Conservation (phyloP, 2,329 filamentous ascomycete genomes). For the Endoconidiophora polonica region DNA sequence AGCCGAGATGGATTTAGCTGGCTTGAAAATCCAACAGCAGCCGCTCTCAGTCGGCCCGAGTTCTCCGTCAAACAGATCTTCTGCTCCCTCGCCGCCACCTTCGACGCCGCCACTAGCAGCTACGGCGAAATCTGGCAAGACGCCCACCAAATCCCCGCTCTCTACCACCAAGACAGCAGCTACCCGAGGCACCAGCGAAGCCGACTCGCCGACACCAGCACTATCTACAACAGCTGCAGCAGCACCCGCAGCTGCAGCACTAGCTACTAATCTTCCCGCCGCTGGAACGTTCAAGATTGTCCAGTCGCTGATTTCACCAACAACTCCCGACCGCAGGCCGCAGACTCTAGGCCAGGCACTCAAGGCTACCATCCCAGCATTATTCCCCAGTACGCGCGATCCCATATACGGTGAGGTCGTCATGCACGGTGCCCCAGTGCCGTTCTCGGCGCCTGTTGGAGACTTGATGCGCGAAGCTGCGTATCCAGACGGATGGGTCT, state of each 20-base stretch:
- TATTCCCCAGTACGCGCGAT: slow-evolving; percentile 78
- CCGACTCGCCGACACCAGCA: too few relatives aligned
- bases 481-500: slow-evolving; percentile 86
- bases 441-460: slow-evolving; percentile 62
- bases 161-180: slow-evolving; percentile 9
- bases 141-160: neutral
- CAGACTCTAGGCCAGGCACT: slow-evolving; percentile 57
- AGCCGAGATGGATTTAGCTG: neutral
- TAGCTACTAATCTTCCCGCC: slow-evolving; percentile 14
- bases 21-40: too few relatives aligned
- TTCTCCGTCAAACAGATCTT: too few relatives aligned
- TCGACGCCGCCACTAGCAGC: neutral
- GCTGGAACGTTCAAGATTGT: slow-evolving; percentile 50
- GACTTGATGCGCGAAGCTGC: slow-evolving; percentile 69
- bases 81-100: neutral
- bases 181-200: slow-evolving; percentile 15
- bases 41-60: too few relatives aligned
- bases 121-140: too few relatives aligned
- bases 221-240: slow-evolving; percentile 14
- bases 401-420: slow-evolving; percentile 71
- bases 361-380: slow-evolving; percentile 53
- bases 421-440: slow-evolving; percentile 70
- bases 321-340: slow-evolving; percentile 23
- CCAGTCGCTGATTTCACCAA: slow-evolving; percentile 53
- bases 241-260: slow-evolving; percentile 6